These are phyloP conservation scores for Sporothrix schenckii DNA, from an alignment of 2,329 filamentous ascomycete species.

Conservation along the genomic window DNA sequence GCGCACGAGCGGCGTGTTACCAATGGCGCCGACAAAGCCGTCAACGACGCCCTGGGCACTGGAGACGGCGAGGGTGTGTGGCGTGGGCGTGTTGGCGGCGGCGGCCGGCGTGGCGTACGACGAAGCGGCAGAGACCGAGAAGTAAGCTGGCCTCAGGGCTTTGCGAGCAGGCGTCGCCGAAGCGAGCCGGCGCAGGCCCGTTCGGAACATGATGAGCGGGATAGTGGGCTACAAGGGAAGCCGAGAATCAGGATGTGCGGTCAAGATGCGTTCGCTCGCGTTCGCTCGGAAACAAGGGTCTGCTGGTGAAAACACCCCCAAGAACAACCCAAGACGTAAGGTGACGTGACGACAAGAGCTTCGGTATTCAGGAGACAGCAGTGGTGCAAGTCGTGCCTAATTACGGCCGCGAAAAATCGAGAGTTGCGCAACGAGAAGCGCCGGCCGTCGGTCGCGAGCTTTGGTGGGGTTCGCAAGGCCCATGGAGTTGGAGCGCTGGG, in stretches of 20 bases:
- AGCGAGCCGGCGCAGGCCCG: slow-evolving; percentile 67
- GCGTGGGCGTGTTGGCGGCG: slow-evolving; percentile 46
- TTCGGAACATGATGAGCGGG: slow-evolving; percentile 64
- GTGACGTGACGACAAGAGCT: slow-evolving; percentile 4
- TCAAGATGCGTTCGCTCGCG: neutral
- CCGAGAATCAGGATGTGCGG: neutral
- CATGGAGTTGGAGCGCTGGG: slow-evolving; percentile 1
- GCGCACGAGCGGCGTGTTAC: slow-evolving; percentile 92
- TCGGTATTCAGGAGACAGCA: neutral
- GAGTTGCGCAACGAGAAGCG: slow-evolving; percentile 1
- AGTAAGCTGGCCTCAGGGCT: slow-evolving; percentile 72
- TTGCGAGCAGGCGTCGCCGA: slow-evolving; percentile 58
- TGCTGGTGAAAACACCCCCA: neutral
- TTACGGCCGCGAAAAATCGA: slow-evolving; percentile 14
- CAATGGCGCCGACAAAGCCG: slow-evolving; percentile 90
- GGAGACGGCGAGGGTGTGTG: slow-evolving; percentile 72
- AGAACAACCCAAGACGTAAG: neutral
- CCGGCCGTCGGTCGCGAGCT: slow-evolving; percentile 29
- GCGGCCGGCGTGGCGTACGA: slow-evolving; percentile 42
- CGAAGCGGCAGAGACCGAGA: slow-evolving; percentile 42
- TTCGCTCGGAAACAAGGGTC: neutral
- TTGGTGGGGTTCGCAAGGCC: slow-evolving; percentile 24
- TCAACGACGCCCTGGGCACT: slow-evolving; percentile 77
- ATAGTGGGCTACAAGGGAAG: neutral
- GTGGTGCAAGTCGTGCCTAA: neutral